Percentiles rank a stretch among this genome's conserved stretches.
phyloP scores from a whole-genome alignment of 148 eudicot genomes.

The Arbutus unedo region DNA sequence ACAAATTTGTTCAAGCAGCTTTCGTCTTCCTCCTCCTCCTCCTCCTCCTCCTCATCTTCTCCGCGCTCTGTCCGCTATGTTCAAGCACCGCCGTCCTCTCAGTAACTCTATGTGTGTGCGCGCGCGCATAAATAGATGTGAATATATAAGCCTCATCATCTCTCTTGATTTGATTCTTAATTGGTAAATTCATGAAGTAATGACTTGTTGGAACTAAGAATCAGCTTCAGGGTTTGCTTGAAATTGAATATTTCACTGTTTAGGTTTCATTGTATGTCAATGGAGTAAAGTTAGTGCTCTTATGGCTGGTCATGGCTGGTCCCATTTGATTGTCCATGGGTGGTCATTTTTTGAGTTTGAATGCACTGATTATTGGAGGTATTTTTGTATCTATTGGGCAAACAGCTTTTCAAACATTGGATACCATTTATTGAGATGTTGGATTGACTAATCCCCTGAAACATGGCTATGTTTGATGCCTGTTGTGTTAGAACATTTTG shows the following conservation, averaged over 20 bases:
- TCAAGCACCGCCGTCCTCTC: conserved; percentile 80
- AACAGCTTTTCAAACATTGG: too few species aligned
- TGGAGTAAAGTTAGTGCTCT: conserved; percentile 6
- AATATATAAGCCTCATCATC: background rate
- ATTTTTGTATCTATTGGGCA: too few species aligned
- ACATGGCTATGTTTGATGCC: too few species aligned
- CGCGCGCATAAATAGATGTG: background rate
- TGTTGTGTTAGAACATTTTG: too few species aligned
- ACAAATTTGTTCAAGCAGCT: too few species aligned
- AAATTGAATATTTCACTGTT: background rate
- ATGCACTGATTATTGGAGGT: too few species aligned
- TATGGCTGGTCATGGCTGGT: background rate
- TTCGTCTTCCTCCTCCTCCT: conserved; percentile 40
- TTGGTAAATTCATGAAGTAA: background rate
- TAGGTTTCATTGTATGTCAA: too few species aligned
- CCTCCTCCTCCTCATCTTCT: conserved; percentile 40
- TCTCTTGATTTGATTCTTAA: background rate
- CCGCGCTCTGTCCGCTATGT: conserved; percentile 61
- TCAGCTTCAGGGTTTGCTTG: background rate
- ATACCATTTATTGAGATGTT: too few species aligned
- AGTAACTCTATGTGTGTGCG: conserved; percentile 34
- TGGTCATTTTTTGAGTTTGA: too few species aligned
- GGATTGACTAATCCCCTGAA: too few species aligned
- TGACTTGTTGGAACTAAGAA: background rate
- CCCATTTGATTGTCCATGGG: too few species aligned